Base-by-base conservation (phyloP, 257 asterid genomes). In the Cordia subcordata region DNA sequence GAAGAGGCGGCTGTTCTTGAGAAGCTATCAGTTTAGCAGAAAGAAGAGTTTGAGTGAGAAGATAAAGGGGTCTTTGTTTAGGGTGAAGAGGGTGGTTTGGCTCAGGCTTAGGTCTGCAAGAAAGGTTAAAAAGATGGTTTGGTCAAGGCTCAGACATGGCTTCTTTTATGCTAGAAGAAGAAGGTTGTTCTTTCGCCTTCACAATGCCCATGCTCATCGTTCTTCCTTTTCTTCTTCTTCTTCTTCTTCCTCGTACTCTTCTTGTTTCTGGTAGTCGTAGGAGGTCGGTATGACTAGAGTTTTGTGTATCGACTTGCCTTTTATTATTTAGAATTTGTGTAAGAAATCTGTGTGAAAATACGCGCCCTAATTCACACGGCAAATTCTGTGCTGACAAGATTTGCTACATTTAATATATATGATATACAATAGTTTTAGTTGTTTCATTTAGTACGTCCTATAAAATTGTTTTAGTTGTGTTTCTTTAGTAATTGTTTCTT, bases 21-120 rank as follows among this genome's bases (percentile, higher is more conserved):
- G 95, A 71, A 90, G 97, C 79, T 90, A 90, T 59, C 94, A 78
- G 23, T 90, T 90, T 49, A 79, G 94, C 20, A 66, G 97, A 70
- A 90, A 87, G 72, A 79, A 71, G 78, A 85, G 81, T 53, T 60
- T 83, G 9, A 16, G 62, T 0, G 86, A 80, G 58, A 82, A 76
- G 67, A 72, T 87, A 13, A 83, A 76, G 58, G 79, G 60, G 22
- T 79, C 95, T 6, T 55, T 79, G 58, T 75, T 78, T 53, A 73
- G 85, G 65, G 82, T 83, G 14, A 85, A 73, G 52, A 76, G 67
- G 74, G 79, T 79, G 10, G 71, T 82, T 0, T 76, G 76, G 58
- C 37, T 65, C 27, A 74, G 81, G 15, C 71, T 78, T 53, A 68
- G 75, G 74, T 80, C 87, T 18, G 86, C 78, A 0, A 70, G 55